Conservation (phyloP, 495 filamentous ascomycete species). For the Neurospora sp. region DNA sequence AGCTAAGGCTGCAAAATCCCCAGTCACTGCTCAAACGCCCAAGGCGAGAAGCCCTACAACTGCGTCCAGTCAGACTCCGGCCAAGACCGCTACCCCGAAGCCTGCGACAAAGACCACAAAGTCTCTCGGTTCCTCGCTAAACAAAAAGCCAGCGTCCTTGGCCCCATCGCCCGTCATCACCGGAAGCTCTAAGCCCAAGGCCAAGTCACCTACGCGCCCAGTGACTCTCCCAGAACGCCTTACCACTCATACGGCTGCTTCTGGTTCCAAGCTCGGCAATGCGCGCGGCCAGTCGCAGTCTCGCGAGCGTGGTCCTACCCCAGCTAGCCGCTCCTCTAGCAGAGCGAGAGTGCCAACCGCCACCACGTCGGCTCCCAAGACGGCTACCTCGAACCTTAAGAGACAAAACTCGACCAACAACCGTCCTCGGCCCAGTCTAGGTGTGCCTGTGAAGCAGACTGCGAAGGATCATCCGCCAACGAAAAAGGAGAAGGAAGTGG, state of each 20-base stretch:
- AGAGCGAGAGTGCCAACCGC: conserved; percentile 30
- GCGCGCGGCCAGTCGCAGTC: conserved; percentile 26
- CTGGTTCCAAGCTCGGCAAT: conserved; percentile 41
- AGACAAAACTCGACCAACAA: conserved; percentile 32
- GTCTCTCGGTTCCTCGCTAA: conserved; percentile 13
- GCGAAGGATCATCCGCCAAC: conserved; percentile 30
- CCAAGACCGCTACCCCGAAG: conserved; percentile 21
- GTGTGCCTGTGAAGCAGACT: conserved; percentile 36
- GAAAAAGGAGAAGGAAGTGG: conserved; percentile 40
- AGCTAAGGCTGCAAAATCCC: conserved; percentile 28
- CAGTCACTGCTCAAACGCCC: conserved; percentile 20
- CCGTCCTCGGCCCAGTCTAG: conserved; percentile 39
- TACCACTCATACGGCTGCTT: conserved; percentile 53
- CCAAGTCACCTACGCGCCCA: conserved; percentile 56
- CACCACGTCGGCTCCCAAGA: conserved; percentile 10
- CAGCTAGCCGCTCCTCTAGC: conserved; percentile 32
- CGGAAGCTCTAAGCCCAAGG: conserved; percentile 46
- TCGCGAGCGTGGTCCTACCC: conserved; percentile 23
- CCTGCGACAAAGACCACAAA: conserved; percentile 17
- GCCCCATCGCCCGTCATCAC: conserved; percentile 24
- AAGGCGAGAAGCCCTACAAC: conserved; percentile 13
- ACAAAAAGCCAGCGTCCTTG: conserved; percentile 27
- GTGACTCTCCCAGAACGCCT: conserved; percentile 50
- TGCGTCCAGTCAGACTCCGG: conserved; percentile 13
- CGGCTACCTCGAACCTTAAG: conserved; percentile 20